Conservation (phyloP, 73 alveolate genomes). For the Symbiodinium natans region DNA sequence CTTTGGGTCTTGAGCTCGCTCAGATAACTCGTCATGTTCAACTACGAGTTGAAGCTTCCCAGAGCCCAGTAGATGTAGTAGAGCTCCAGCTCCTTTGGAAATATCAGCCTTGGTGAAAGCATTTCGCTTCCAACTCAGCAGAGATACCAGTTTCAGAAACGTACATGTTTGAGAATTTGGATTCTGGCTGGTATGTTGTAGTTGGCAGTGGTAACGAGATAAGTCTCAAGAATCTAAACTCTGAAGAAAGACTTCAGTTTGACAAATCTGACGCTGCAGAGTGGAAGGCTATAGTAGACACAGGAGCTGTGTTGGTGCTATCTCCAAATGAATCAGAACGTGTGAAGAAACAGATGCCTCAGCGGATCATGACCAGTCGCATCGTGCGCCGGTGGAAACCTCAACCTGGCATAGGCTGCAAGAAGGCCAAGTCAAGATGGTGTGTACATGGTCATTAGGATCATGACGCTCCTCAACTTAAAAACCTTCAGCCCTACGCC, state of each 20-base stretch:
- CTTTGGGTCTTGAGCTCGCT: background rate
- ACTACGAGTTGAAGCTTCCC: background rate
- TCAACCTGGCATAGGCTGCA: background rate
- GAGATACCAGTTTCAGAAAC: too few species aligned
- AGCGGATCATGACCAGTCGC: slow-evolving; percentile 12
- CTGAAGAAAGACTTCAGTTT: background rate
- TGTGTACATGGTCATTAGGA: slow-evolving; percentile 36
- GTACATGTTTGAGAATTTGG: too few species aligned
- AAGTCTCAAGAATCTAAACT: background rate
- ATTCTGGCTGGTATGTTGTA: too few species aligned
- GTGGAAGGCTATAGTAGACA: background rate
- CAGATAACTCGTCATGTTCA: background rate
- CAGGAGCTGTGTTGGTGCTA: background rate
- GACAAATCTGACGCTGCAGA: background rate
- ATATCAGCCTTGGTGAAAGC: background rate
- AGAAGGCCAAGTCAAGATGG: background rate
- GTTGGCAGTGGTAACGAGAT: background rate
- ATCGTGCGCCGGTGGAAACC: slow-evolving; percentile 33
- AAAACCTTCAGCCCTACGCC: slow-evolving; percentile 20
- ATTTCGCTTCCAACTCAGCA: background rate
- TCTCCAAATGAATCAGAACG: background rate
- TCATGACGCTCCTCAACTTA: background rate
- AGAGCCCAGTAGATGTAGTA: background rate
- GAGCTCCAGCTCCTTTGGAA: background rate
- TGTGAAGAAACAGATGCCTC: background rate